These are phyloP conservation scores for Przewalskia tangutica DNA, from an alignment of 257 asterid species.

Conservation along the genomic window DNA sequence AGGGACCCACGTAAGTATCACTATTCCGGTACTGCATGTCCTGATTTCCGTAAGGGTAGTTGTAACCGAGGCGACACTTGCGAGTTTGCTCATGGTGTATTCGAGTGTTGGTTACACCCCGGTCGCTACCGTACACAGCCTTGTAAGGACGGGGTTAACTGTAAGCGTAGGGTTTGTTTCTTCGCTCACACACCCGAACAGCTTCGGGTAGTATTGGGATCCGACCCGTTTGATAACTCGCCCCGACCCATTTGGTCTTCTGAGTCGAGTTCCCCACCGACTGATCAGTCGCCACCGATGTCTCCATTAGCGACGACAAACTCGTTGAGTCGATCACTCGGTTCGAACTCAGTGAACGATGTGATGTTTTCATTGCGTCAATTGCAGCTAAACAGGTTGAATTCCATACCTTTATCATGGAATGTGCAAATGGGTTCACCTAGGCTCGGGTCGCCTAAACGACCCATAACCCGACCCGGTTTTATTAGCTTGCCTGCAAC, in stretches of 20 bases:
- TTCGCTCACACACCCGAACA: constrained; percentile 83
- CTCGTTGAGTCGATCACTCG: constrained; percentile 30
- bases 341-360: constrained; percentile 27
- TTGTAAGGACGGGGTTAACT: constrained; percentile 66
- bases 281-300: constrained; percentile 42
- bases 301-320: constrained; percentile 27
- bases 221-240: not conserved
- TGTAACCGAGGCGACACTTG: constrained; percentile 62
- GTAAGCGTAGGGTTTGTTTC: constrained; percentile 70
- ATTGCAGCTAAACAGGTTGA: constrained; percentile 32
- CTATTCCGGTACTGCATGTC: constrained; percentile 73
- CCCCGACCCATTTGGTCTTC: constrained; percentile 18
- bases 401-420: constrained; percentile 25
- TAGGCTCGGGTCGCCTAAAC: constrained; percentile 20
- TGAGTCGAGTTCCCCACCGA: constrained; percentile 30
- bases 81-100: constrained; percentile 75
- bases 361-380: constrained; percentile 32
- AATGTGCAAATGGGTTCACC: constrained; percentile 15
- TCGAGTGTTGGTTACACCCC: constrained; percentile 90
- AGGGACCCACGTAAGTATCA: constrained; percentile 73
- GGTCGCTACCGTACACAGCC: constrained; percentile 85
- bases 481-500: constrained; percentile 38
- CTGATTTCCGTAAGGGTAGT: constrained; percentile 57
- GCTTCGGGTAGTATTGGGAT: constrained; percentile 41
- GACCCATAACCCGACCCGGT: constrained; percentile 22